Evolutionary conservation across 2,329 filamentous ascomycete genomes (phyloP).

Genomic region (Alternaria sp.): DNA sequence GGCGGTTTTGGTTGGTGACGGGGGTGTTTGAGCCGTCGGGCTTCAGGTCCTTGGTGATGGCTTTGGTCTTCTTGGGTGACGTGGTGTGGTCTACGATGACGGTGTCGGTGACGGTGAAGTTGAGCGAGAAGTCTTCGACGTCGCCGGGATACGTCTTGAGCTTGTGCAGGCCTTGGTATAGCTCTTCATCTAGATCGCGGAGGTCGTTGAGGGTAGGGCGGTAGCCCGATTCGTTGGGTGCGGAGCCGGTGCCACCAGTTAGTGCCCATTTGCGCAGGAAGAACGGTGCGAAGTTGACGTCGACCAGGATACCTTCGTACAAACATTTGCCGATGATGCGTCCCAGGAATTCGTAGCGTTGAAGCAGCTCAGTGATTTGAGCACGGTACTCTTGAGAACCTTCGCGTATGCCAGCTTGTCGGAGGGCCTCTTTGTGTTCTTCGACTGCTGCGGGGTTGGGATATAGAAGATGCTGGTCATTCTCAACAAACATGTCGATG

Average conservation of each 20-base stretch:
- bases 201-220: constrained; percentile 94
- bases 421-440: constrained; percentile 67
- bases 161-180: constrained; percentile 83
- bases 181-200: constrained; percentile 84
- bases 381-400: constrained; percentile 64
- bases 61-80: constrained; percentile 56
- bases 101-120: constrained; percentile 86
- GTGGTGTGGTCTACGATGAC: constrained; percentile 50
- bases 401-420: constrained; percentile 59
- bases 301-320: constrained; percentile 94
- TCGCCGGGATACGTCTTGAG: constrained; percentile 87
- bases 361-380: constrained; percentile 66
- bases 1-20: constrained; percentile 90
- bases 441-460: constrained; percentile 84
- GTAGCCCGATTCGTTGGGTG: constrained; percentile 74
- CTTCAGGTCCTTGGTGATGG: constrained; percentile 76
- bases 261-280: constrained; percentile 96
- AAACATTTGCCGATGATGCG: constrained; percentile 94
- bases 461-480: constrained; percentile 84
- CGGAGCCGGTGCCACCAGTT: constrained; percentile 67
- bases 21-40: constrained; percentile 75
- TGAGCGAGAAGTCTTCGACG: constrained; percentile 79
- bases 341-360: constrained; percentile 87
- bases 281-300: constrained; percentile 92
- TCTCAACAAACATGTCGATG: constrained; percentile 77